phyloP scores from a whole-genome alignment of 192 early-diverging fungal genomes.

The Polychytrium aggregatum region DNA sequence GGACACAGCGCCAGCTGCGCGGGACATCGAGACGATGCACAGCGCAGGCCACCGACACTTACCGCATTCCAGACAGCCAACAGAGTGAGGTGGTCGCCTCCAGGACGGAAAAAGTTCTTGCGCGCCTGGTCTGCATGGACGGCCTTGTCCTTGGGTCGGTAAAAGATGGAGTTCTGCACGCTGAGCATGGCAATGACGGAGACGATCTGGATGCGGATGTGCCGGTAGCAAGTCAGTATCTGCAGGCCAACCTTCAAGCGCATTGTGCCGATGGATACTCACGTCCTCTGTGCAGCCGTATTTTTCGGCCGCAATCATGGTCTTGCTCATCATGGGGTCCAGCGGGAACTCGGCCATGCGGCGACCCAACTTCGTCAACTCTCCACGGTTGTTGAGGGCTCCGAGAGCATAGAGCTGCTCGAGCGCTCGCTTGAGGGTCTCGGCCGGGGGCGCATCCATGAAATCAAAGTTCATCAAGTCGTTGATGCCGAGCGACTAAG shows the following conservation, averaged over 20 bases:
- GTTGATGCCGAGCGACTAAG: slow-evolving; percentile 77
- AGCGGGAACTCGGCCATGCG: slow-evolving; percentile 98
- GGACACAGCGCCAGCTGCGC: no score
- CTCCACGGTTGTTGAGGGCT: slow-evolving; percentile 81
- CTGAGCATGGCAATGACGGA: slow-evolving; percentile 92
- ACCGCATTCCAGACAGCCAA: slow-evolving; percentile 85
- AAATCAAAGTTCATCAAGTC: slow-evolving; percentile 92
- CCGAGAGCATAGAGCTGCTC: slow-evolving; percentile 92
- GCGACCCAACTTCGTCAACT: slow-evolving; percentile 90
- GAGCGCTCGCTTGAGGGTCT: slow-evolving; percentile 81
- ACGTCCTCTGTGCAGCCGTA: slow-evolving; percentile 87
- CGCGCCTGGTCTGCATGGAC: slow-evolving; percentile 88
- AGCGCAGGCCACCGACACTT: slow-evolving; percentile 27
- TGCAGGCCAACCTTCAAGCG: background rate
- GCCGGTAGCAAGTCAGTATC: background rate
- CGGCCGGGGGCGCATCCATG: slow-evolving; percentile 92
- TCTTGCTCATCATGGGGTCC: slow-evolving; percentile 91
- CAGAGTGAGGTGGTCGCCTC: slow-evolving; percentile 89
- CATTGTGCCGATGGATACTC: slow-evolving; percentile 4
- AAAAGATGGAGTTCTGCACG: slow-evolving; percentile 49
- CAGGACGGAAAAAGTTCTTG: slow-evolving; percentile 76
- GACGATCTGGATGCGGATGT: slow-evolving; percentile 35
- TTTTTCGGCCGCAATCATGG: slow-evolving; percentile 82
- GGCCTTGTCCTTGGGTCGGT: slow-evolving; percentile 75
- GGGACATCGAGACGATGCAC: background rate